Evolutionary conservation across 306 rosid genomes (phyloP).

Genomic region (Aeschynomene evenia): DNA sequence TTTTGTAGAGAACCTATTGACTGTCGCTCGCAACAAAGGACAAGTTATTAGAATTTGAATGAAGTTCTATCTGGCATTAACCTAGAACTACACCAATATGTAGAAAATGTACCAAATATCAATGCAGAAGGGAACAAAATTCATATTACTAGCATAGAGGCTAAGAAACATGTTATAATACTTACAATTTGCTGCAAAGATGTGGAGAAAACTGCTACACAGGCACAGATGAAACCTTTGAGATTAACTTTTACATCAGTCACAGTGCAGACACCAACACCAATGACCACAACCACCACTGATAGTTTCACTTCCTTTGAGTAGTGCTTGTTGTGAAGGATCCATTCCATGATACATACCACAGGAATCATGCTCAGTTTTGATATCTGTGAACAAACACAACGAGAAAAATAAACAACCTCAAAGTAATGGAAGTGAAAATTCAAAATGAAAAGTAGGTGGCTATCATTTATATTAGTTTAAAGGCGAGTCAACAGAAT

Average conservation of each 20-base stretch:
- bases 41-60: not conserved
- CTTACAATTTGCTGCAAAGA: conserved; percentile 97
- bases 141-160: not conserved
- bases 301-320: conserved; percentile 76
- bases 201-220: conserved; percentile 70
- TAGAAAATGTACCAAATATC: conserved; percentile 12
- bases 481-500: not conserved
- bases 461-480: not conserved
- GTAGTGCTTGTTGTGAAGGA: conserved; percentile 74
- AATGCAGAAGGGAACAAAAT: conserved; percentile 6
- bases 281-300: conserved; percentile 80
- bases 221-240: conserved; percentile 79
- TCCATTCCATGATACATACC: conserved; percentile 96
- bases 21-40: conserved; percentile 50
- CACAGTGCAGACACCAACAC: conserved; percentile 91
- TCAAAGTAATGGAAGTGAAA: not conserved
- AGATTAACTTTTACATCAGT: conserved; percentile 89
- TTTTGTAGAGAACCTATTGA: conserved; percentile 90
- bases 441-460: not conserved
- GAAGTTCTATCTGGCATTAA: conserved; percentile 7
- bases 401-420: conserved; percentile 15
- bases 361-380: conserved; percentile 98
- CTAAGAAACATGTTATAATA: conserved; percentile 18
- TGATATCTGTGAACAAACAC: conserved; percentile 57
- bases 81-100: conserved; percentile 12